Conservation (phyloP, 805 yeast species). For the Saturnispora gosingensis region DNA sequence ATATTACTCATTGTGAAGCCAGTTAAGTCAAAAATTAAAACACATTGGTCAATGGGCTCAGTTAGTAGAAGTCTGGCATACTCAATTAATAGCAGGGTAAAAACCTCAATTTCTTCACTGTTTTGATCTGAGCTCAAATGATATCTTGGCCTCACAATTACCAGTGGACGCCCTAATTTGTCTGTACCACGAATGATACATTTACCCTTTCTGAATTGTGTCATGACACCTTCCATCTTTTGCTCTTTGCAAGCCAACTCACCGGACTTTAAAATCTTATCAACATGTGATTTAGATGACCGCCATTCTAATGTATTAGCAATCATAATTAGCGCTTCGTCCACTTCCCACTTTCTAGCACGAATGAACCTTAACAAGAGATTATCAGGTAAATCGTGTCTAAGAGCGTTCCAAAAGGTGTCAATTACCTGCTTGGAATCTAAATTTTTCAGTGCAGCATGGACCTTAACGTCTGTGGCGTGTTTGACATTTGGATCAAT, state of each 20-base stretch:
- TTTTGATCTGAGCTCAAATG: constrained; percentile 65
- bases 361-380: constrained; percentile 65
- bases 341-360: constrained; percentile 80
- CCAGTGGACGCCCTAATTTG: constrained; percentile 65
- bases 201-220: constrained; percentile 57
- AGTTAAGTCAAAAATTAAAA: constrained; percentile 76
- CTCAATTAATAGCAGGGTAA: constrained; percentile 71
- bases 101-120: constrained; percentile 62
- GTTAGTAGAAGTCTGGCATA: constrained; percentile 64
- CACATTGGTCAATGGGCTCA: constrained; percentile 72
- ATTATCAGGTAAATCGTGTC: constrained; percentile 79
- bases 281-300: constrained; percentile 46
- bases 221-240: constrained; percentile 37
- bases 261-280: constrained; percentile 56
- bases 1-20: constrained; percentile 86
- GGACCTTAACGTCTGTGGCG: constrained; percentile 31
- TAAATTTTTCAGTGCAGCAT: constrained; percentile 41
- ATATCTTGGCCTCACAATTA: constrained; percentile 66
- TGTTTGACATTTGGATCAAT: constrained; percentile 23
- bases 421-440: constrained; percentile 42
- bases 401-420: constrained; percentile 50
- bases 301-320: constrained; percentile 75
- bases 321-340: constrained; percentile 60
- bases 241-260: constrained; percentile 51
- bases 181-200: constrained; percentile 72